phyloP scores from a whole-genome alignment of 1,139 yeast genomes.

The Meyerozyma guilliermondii region DNA sequence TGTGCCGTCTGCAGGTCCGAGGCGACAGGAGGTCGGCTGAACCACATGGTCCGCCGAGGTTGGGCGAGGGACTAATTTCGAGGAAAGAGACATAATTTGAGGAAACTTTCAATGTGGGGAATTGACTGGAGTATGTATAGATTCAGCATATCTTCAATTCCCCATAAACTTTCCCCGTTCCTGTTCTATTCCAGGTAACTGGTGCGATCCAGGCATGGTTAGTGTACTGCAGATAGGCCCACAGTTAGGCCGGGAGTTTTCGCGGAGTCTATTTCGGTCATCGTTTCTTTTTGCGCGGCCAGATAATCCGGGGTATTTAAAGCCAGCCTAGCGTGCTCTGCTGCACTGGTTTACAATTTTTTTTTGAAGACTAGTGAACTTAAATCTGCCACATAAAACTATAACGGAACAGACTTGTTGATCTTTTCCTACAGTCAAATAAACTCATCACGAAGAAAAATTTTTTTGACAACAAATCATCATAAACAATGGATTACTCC shows the following conservation, averaged over 20 bases:
- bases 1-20: too few relatives aligned
- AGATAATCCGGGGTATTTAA: constrained; percentile 1
- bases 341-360: background rate
- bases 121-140: too few relatives aligned
- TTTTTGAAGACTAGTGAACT: background rate
- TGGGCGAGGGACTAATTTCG: too few relatives aligned
- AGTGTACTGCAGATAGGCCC: background rate
- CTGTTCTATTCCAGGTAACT: background rate
- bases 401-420: too few relatives aligned
- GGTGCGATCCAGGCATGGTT: background rate
- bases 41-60: too few relatives aligned
- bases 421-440: background rate
- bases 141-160: background rate
- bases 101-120: too few relatives aligned
- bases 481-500: constrained; percentile 17
- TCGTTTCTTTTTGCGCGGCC: constrained; percentile 1
- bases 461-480: background rate
- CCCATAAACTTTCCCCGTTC: background rate
- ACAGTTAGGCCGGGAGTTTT: background rate
- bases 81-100: too few relatives aligned
- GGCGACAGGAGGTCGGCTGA: too few relatives aligned
- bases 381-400: too few relatives aligned
- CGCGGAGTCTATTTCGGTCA: constrained; percentile 2
- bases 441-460: background rate
- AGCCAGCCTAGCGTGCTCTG: background rate